Evolutionary conservation across 2,329 filamentous ascomycete genomes (phyloP).

Genomic region (Xylaria sp.): DNA sequence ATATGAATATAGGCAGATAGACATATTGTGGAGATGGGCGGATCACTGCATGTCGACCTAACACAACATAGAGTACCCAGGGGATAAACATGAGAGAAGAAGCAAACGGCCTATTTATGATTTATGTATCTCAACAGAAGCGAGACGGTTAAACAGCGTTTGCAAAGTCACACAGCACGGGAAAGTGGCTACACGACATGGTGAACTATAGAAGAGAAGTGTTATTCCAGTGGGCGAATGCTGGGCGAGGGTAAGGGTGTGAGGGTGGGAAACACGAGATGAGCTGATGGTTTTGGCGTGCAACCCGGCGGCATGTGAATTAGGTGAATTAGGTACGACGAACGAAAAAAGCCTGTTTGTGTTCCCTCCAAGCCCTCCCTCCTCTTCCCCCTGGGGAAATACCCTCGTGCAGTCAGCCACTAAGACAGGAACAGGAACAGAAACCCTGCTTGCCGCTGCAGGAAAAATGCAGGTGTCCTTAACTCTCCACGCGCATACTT

Average conservation of each 20-base stretch:
- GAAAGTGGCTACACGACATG: slow-evolving; percentile 15
- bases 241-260: background rate
- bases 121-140: slow-evolving; percentile 1
- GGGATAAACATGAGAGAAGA: background rate
- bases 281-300: slow-evolving; percentile 16
- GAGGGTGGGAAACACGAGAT: slow-evolving; percentile 15
- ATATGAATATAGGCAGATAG: background rate
- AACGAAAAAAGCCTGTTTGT: slow-evolving; percentile 18
- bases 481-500: slow-evolving; percentile 11
- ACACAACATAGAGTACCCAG: slow-evolving; percentile 19
- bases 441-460: slow-evolving; percentile 25
- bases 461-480: slow-evolving; percentile 14
- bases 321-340: background rate
- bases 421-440: slow-evolving; percentile 27
- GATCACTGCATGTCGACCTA: slow-evolving; percentile 17
- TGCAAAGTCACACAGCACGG: background rate
- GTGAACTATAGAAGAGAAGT: slow-evolving; percentile 11
- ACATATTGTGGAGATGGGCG: slow-evolving; percentile 19
- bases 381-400: slow-evolving; percentile 33
- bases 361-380: slow-evolving; percentile 12
- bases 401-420: slow-evolving; percentile 30
- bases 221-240: background rate
- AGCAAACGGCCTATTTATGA: background rate
- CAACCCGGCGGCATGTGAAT: slow-evolving; percentile 2
- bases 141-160: slow-evolving; percentile 6